Evolutionary conservation across 2,329 filamentous ascomycete species (phyloP), one percentile per base, ranked within the genome.

Genomic region (Penicillium glabrum): DNA sequence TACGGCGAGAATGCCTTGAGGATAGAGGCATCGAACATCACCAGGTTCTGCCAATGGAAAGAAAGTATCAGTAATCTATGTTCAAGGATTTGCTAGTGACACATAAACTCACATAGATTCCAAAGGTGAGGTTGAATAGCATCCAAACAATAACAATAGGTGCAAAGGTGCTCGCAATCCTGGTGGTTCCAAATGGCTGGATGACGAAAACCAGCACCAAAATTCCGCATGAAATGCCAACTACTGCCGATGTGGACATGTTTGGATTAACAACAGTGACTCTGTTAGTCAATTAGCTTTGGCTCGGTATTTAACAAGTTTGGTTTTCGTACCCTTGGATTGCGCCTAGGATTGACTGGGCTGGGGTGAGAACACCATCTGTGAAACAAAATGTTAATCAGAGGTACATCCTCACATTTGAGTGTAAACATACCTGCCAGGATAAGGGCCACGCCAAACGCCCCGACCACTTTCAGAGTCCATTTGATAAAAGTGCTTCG

Each of bases 141-240:
- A 85, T 74, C 82, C 83, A 85, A n/a, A 84, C 62, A 27, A 84
- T 79, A 49, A 85, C 76, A 39, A 85, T 78, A 0, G 83, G 83
- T 0, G 83, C 80, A 60, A 84, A 85, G 0, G 72, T 66, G 33
- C 69, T 69, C 0, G 79, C 77, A 24, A 83, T 72, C 59, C 77
- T 82, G 2, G 74, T 75, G 2, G 80, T 81, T 3, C 83, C 82
- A n/a, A 85, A 71, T 3, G 83, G 83, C 62, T 85, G 83, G 16
- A 84, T 69, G 6, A 78, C 48, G 61, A 84, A 85, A 0, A 85
- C 70, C 1, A 83, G 47, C 8, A 85, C 72, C 5, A 85, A 73
- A 54, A 83, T 84, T 5, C 75, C 80, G 60, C 80, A 82, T 1
- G 81, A 79, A 6, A 80, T 74, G 1, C 82, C 82, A 5, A 83